phyloP scores from a whole-genome alignment of 768 basidiomycete species.

The Naganishia randhawae region DNA sequence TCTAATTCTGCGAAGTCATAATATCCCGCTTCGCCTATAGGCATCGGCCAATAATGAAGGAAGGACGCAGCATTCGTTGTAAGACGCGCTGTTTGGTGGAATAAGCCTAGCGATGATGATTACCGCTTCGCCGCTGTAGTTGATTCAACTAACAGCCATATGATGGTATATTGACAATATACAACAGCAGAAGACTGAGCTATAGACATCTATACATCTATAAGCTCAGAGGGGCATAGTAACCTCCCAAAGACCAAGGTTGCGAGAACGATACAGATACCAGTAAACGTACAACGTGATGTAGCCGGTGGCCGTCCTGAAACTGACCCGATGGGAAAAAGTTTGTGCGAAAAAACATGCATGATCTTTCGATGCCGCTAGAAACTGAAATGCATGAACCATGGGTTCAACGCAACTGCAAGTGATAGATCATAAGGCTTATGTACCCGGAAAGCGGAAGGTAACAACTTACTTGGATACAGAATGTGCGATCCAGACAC shows the following conservation, averaged over 20 bases:
- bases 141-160: too few relatives aligned
- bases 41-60: too few relatives aligned
- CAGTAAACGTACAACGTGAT: neutral
- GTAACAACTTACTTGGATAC: conserved; percentile 56
- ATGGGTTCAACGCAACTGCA: conserved; percentile 29
- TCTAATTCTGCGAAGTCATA: too few relatives aligned
- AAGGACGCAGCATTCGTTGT: too few relatives aligned
- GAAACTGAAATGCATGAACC: conserved; percentile 23
- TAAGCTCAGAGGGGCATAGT: neutral
- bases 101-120: too few relatives aligned
- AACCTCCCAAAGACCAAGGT: neutral
- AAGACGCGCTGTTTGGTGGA: too few relatives aligned
- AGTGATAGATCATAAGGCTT: conserved; percentile 39
- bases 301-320: neutral
- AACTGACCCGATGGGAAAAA: neutral
- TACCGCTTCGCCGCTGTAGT: too few relatives aligned
- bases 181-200: too few relatives aligned
- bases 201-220: too few relatives aligned
- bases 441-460: neutral
- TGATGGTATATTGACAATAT: neutral
- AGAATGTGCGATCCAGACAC: conserved; percentile 46
- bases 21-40: too few relatives aligned
- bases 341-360: neutral
- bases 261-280: neutral
- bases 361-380: too few relatives aligned